phyloP scores from a whole-genome alignment of 805 yeast species.

The Monosporozyma aerobia region DNA sequence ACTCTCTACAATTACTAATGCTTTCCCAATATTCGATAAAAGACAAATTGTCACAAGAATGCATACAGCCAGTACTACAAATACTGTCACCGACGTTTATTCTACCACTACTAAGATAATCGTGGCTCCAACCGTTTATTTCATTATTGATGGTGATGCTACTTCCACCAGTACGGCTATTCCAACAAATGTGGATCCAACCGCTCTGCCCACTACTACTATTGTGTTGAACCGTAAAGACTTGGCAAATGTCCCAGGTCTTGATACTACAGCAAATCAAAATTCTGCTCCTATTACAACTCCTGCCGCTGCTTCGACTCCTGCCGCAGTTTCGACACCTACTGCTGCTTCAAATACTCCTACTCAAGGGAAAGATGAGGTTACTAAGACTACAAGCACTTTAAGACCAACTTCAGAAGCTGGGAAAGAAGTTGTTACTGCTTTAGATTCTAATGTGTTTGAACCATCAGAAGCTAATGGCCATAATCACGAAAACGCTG shows the following conservation, averaged over 20 bases:
- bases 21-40: slow-evolving; percentile 27
- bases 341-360: slow-evolving; percentile 7
- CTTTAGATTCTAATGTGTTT: neutral
- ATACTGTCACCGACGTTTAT: slow-evolving; percentile 35
- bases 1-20: slow-evolving; percentile 8
- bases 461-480: neutral
- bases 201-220: slow-evolving; percentile 31
- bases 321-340: slow-evolving; percentile 1
- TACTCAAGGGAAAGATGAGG: neutral
- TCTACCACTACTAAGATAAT: slow-evolving; percentile 33
- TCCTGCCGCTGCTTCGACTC: slow-evolving; percentile 6
- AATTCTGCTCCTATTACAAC: slow-evolving; percentile 6
- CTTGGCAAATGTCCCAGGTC: neutral
- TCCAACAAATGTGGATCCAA: slow-evolving; percentile 29
- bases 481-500: slow-evolving; percentile 1
- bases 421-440: neutral
- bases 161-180: slow-evolving; percentile 32
- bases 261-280: slow-evolving; percentile 4
- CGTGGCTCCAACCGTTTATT: slow-evolving; percentile 36
- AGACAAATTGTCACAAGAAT: slow-evolving; percentile 41
- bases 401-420: neutral
- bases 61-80: slow-evolving; percentile 47
- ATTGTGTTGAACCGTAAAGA: slow-evolving; percentile 15
- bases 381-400: neutral
- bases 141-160: slow-evolving; percentile 30